Evolutionary conservation across 371 early-diverging fungal species (phyloP).

Genomic region (Mortierella sp.): DNA sequence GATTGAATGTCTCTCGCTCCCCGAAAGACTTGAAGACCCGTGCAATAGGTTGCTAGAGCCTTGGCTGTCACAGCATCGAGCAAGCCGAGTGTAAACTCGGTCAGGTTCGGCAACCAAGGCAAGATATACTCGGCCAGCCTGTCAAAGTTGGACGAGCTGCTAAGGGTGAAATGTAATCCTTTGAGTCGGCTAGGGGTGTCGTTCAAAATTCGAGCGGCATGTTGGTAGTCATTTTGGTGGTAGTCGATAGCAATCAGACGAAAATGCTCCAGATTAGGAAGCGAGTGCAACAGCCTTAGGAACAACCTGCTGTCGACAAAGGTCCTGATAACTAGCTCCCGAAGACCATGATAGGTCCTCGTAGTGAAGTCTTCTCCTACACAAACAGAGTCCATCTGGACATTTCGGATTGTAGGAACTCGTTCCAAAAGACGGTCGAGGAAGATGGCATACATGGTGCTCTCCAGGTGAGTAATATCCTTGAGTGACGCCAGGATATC

Average conservation of each 20-base stretch:
- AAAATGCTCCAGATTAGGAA: background rate
- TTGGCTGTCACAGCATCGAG: background rate
- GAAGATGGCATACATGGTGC: background rate
- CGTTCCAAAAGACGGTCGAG: slow-evolving; percentile 1
- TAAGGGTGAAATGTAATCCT: slow-evolving; percentile 3
- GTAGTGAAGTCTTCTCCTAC: background rate
- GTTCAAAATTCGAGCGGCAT: background rate
- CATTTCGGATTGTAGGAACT: background rate
- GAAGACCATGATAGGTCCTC: background rate
- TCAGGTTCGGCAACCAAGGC: background rate
- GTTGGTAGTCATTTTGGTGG: background rate
- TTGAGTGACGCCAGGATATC: background rate
- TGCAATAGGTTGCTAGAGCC: background rate
- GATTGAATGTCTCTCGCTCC: background rate
- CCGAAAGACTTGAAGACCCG: background rate
- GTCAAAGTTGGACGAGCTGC: background rate
- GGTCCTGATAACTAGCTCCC: background rate
- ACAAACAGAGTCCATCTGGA: background rate
- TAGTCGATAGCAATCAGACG: background rate
- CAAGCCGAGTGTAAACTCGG: background rate
- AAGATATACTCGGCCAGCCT: background rate
- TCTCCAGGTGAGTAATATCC: background rate
- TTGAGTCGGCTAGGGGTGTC: background rate
- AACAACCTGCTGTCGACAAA: background rate
- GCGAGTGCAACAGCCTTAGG: background rate